Evolutionary conservation across 2,329 filamentous ascomycete species (phyloP), one percentile per base, ranked within the genome.

Genomic region (Penicillium verrucosum): DNA sequence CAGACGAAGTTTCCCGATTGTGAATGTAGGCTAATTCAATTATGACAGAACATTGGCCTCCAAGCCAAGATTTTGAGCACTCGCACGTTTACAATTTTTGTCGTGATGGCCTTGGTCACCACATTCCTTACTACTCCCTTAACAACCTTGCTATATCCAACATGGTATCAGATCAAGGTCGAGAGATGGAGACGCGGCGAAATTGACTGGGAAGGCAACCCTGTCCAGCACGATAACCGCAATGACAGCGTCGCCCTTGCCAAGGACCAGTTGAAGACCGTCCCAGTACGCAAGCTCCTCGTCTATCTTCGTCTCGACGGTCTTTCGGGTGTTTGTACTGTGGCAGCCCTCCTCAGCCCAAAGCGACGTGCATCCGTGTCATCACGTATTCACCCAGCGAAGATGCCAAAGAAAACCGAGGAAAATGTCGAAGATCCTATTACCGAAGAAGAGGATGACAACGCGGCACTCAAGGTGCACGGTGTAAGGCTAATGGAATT

Each of bases 81-180:
- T 0, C 81, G 89, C 16, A 95, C 91, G 0, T 96, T 96, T 67
- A 96, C 92, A 51, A 95, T 96, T 53, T 96, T 96, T 65, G 91
- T 96, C 23, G 89, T 96, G 68, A 96, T 96, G 92, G 92, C 92
- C 9, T 79, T 96, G 2, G 80, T 95, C 32, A 95, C 91, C 0
- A 96, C 92, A 0, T 91, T 96, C 56, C 76, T 85, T 0, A 96
- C 92, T 0, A 92, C 92, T 0, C 92, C 92, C 0, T 75, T 95
- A 40, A 89, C 88, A 1, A 81, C 84, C 12, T 80, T 78, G 51
- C 78, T 96, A 7, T 96, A 96, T 62, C 92, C 92, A 1, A 81
- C 84, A 4, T 89, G 82, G 84, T 91, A 92, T 65, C 87, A 89
- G 69, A 82, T 84, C 73, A 90, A 90, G 73, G 78, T 90, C 3